A percentile compares a stretch with the other conserved stretches of the same genome.
phyloP scores from a whole-genome alignment of 768 basidiomycete genomes.

The Ramaria sp. region DNA sequence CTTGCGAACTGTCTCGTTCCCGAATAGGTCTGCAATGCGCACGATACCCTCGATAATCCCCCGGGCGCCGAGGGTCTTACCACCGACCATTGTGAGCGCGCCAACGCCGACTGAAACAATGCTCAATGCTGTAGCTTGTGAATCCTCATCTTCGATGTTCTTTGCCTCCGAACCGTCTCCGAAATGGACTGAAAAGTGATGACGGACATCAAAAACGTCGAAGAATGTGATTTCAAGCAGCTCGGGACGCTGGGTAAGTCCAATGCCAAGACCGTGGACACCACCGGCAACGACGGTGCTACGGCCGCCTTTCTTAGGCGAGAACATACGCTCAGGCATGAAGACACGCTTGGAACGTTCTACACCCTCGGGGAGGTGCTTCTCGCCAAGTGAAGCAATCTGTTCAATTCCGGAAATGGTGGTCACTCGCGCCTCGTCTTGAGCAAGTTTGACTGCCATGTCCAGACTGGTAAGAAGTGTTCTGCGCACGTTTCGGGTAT shows the following conservation, averaged over 20 bases:
- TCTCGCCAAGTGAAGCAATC: conserved; percentile 60
- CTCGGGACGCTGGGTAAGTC: conserved; percentile 66
- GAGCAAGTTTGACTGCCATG: conserved; percentile 63
- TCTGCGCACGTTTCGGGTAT: conserved; percentile 67
- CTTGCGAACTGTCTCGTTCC: conserved; percentile 67
- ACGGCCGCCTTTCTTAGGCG: conserved; percentile 23
- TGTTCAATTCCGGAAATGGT: conserved; percentile 55
- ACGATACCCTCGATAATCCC: conserved; percentile 70
- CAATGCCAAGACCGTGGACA: conserved; percentile 68
- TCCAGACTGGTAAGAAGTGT: conserved; percentile 76
- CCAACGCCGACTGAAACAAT: conserved; percentile 71
- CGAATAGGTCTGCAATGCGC: conserved; percentile 66
- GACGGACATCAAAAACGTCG: conserved; percentile 80
- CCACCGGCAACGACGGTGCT: conserved; percentile 68
- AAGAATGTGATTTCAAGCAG: conserved; percentile 70
- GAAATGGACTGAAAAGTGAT: conserved; percentile 66
- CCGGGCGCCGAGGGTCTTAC: conserved; percentile 66
- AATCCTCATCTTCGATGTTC: conserved; percentile 27
- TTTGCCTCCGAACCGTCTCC: conserved; percentile 28
- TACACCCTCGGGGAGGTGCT: conserved; percentile 69
- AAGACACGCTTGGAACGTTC: conserved; percentile 78
- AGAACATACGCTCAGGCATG: conserved; percentile 98
- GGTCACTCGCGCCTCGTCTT: conserved; percentile 68
- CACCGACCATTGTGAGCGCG: conserved; percentile 82
- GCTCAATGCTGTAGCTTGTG: conserved; percentile 53